Percentiles rank a stretch among this genome's conserved stretches.
Conservation (phyloP, 202 grass and related monocot species). For the Alloteropsis angusta region DNA sequence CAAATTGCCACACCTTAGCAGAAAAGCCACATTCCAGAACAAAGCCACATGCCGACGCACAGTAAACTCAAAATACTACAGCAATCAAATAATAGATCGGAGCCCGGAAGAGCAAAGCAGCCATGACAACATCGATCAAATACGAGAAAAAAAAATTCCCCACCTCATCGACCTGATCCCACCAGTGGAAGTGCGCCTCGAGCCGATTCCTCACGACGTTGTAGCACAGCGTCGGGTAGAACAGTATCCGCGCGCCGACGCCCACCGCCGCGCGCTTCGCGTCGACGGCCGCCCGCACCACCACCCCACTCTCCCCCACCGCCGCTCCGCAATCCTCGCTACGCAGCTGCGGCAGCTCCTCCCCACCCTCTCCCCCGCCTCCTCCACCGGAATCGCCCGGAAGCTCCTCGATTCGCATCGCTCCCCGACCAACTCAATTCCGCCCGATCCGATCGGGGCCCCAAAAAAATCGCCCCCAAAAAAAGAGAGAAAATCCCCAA, state of each 20-base stretch:
- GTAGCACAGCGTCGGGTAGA: slow-evolving; percentile 89
- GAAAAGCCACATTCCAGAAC: neutral
- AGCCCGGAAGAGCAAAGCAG: neutral
- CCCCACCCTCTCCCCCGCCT: neutral
- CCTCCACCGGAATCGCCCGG: slow-evolving; percentile 12
- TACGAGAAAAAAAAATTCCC: neutral
- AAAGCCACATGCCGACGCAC: neutral
- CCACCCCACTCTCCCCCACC: slow-evolving; percentile 1
- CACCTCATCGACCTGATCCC: slow-evolving; percentile 93
- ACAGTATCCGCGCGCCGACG: slow-evolving; percentile 71
- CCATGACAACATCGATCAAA: neutral
- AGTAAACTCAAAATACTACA: neutral
- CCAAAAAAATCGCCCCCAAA: neutral
- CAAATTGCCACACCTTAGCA: neutral
- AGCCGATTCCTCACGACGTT: slow-evolving; percentile 75
- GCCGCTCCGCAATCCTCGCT: neutral
- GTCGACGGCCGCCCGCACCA: slow-evolving; percentile 28
- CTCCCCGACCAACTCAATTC: neutral
- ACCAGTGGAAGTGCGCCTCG: slow-evolving; percentile 83
- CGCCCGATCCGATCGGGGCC: slow-evolving; percentile 1
- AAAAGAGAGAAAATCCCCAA: slow-evolving; percentile 2
- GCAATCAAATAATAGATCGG: neutral
- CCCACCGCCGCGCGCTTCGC: slow-evolving; percentile 77
- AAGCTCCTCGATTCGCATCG: slow-evolving; percentile 60
- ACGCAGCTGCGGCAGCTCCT: slow-evolving; percentile 14